Evolutionary conservation across 202 grass and related monocot species (phyloP).

Genomic region (Zizania palustris): DNA sequence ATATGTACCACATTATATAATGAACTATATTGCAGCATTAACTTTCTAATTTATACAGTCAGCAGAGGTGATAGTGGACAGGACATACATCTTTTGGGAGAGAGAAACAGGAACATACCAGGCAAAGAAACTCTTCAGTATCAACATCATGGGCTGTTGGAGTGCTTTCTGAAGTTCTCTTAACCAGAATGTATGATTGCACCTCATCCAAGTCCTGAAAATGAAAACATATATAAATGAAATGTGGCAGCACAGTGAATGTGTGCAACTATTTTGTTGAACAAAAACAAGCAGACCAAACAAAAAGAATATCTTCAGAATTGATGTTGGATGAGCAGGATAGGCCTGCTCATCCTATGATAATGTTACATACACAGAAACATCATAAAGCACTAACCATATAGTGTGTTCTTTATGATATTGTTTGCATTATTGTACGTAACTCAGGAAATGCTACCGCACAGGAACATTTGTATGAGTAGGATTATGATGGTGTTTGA

Average conservation of each 20-base stretch:
- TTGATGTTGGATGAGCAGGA: not conserved
- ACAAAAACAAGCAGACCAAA: not conserved
- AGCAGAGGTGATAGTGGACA: constrained; percentile 10
- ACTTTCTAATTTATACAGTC: constrained; percentile 11
- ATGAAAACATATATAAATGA: constrained; percentile 22
- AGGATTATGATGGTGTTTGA: not conserved
- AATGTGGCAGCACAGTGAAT: constrained; percentile 10
- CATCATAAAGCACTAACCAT: not conserved
- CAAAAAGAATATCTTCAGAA: not conserved
- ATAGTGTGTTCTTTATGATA: not conserved
- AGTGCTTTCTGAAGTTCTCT: constrained; percentile 48
- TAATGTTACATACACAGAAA: not conserved
- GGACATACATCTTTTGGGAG: not conserved
- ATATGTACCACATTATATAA: not conserved
- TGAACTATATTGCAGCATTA: not conserved
- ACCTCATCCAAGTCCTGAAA: constrained; percentile 84
- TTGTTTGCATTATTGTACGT: not conserved
- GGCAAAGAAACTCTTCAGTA: constrained; percentile 57
- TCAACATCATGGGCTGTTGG: constrained; percentile 43
- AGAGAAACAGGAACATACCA: constrained; percentile 52
- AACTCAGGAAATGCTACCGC: not conserved
- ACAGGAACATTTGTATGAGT: not conserved
- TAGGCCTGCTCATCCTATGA: not conserved
- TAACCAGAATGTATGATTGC: constrained; percentile 89
- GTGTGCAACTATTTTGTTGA: not conserved